These are phyloP conservation scores for Rossbeevera mucosa DNA, from an alignment of 768 basidiomycete genomes.

Conservation along the genomic window DNA sequence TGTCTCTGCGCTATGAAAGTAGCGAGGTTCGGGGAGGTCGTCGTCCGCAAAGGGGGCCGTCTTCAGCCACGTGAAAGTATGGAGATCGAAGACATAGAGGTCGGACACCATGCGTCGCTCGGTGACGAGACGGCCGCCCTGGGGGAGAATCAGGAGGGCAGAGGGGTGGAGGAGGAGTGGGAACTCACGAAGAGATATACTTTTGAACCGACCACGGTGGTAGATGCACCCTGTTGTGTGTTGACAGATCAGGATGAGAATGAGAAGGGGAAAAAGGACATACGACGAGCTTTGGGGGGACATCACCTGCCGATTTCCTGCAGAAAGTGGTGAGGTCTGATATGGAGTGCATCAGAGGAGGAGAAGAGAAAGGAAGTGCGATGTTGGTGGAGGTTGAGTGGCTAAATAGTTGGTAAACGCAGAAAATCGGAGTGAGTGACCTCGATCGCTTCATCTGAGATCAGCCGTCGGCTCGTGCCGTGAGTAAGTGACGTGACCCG, in stretches of 20 bases:
- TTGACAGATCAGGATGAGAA: background rate
- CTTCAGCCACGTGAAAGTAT: slow-evolving; percentile 76
- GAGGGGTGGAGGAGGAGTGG: background rate
- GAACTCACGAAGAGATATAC: slow-evolving; percentile 82
- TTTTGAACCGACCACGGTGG: slow-evolving; percentile 83
- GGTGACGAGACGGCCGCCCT: slow-evolving; percentile 86
- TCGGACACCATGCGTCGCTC: slow-evolving; percentile 87
- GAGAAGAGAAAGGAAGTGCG: slow-evolving; percentile 9
- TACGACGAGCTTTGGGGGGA: slow-evolving; percentile 85
- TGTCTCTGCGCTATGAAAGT: slow-evolving; percentile 91
- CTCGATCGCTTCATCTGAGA: slow-evolving; percentile 26
- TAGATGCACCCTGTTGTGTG: slow-evolving; percentile 72
- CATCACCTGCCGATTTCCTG: slow-evolving; percentile 77
- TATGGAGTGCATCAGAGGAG: slow-evolving; percentile 64
- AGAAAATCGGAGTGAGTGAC: slow-evolving; percentile 15
- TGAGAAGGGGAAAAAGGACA: background rate
- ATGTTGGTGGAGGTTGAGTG: slow-evolving; percentile 6
- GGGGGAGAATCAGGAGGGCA: background rate
- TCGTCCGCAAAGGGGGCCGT: slow-evolving; percentile 58
- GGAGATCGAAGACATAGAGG: slow-evolving; percentile 85
- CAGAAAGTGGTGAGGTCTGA: slow-evolving; percentile 87
- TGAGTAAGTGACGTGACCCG: slow-evolving; percentile 11
- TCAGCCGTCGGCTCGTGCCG: slow-evolving; percentile 24
- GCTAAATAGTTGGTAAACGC: slow-evolving; percentile 15
- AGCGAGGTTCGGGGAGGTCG: slow-evolving; percentile 74